Percentiles rank a stretch among this genome's conserved stretches.
phyloP scores from a whole-genome alignment of 2,329 filamentous ascomycete species.

The Fusarium siculi region DNA sequence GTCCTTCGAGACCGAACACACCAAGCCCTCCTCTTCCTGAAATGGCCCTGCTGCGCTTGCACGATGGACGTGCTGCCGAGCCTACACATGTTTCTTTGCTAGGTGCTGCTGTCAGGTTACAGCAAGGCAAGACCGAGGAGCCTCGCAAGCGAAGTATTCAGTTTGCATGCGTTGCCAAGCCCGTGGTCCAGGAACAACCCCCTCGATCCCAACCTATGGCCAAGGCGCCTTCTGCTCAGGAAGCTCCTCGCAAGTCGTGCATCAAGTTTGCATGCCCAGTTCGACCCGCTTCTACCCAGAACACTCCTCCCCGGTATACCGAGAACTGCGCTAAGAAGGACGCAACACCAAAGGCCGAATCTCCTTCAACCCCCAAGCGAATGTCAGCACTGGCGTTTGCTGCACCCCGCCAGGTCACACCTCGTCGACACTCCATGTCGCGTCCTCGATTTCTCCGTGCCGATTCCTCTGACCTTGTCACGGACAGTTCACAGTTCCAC shows the following conservation, averaged over 20 bases:
- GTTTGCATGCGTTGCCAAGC: constrained; percentile 82
- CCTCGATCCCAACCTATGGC: constrained; percentile 49
- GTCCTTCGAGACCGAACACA: constrained; percentile 85
- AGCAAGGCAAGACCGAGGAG: constrained; percentile 55
- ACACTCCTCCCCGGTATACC: constrained; percentile 49
- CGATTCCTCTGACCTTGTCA: constrained; percentile 60
- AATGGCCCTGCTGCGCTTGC: constrained; percentile 58
- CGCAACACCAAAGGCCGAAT: constrained; percentile 35
- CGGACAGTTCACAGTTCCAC: constrained; percentile 77
- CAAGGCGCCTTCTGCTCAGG: constrained; percentile 49
- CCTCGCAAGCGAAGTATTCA: constrained; percentile 88
- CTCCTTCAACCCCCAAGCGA: constrained; percentile 49
- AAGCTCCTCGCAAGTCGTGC: constrained; percentile 65
- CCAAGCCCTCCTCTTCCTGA: constrained; percentile 86
- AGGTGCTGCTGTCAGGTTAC: constrained; percentile 36
- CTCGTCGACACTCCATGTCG: constrained; percentile 38
- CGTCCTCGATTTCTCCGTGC: constrained; percentile 62
- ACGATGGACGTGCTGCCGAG: constrained; percentile 45
- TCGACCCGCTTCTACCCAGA: constrained; percentile 58
- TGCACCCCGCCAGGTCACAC: constrained; percentile 41
- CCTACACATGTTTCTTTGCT: constrained; percentile 42
- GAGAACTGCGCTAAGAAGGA: constrained; percentile 10
- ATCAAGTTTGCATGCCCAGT: constrained; percentile 82
- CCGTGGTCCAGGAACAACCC: constrained; percentile 57
- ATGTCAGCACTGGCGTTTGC: constrained; percentile 37